Evolutionary conservation across 352 stramenopile genomes (phyloP).

Genomic region (Salisapilia sapeloensis): DNA sequence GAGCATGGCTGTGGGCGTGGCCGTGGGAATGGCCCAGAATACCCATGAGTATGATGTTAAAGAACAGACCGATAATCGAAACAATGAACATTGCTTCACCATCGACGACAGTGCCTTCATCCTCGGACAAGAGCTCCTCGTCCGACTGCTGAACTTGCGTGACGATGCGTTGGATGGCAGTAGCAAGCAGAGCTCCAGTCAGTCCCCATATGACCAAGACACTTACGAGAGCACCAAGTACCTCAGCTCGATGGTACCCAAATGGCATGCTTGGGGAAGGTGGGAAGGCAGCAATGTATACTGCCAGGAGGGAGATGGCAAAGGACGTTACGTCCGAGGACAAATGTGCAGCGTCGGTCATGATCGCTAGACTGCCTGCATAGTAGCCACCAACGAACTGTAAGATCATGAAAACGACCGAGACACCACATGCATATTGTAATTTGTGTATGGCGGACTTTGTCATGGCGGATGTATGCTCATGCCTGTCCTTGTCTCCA

Average conservation of each 20-base stretch:
- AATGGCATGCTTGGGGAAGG: slow-evolving; percentile 74
- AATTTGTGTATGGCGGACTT: slow-evolving; percentile 42
- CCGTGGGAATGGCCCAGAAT: slow-evolving; percentile 74
- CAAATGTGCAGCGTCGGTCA: slow-evolving; percentile 77
- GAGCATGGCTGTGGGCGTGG: slow-evolving; percentile 24
- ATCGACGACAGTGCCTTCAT: slow-evolving; percentile 57
- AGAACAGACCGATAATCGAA: slow-evolving; percentile 83
- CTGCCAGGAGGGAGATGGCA: slow-evolving; percentile 64
- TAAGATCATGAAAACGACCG: slow-evolving; percentile 87
- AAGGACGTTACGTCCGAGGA: slow-evolving; percentile 58
- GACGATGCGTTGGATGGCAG: slow-evolving; percentile 80
- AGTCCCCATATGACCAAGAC: slow-evolving; percentile 91
- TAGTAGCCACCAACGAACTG: slow-evolving; percentile 91
- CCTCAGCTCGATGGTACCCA: slow-evolving; percentile 93
- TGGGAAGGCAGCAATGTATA: slow-evolving; percentile 45
- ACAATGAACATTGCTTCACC: slow-evolving; percentile 93
- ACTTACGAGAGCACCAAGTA: slow-evolving; percentile 89
- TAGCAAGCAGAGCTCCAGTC: slow-evolving; percentile 81
- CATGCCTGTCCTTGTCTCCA: slow-evolving; percentile 12
- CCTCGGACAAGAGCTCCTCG: slow-evolving; percentile 1
- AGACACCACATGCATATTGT: slow-evolving; percentile 58
- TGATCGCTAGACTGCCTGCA: slow-evolving; percentile 87
- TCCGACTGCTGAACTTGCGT: too few relatives aligned
- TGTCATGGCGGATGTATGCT: slow-evolving; percentile 4
- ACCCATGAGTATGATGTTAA: slow-evolving; percentile 91